phyloP scores from a whole-genome alignment of 2,329 filamentous ascomycete species.

The Fusarium sp. region DNA sequence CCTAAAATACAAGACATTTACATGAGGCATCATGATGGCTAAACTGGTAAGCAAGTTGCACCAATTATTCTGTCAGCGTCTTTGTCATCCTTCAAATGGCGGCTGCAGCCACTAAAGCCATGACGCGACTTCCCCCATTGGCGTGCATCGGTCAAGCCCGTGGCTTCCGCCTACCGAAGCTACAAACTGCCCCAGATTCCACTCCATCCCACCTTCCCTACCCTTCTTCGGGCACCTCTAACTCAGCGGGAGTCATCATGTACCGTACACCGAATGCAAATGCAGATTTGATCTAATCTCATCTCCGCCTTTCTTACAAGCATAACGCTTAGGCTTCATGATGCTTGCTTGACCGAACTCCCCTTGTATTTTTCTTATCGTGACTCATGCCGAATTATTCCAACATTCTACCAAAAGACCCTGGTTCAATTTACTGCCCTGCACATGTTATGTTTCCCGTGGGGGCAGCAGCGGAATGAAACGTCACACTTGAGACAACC shows the following conservation, averaged over 20 bases:
- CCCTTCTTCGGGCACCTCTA: constrained; percentile 1
- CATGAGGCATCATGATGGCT: constrained; percentile 17
- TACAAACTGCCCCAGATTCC: neutral
- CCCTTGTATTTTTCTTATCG: constrained; percentile 8
- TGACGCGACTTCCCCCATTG: constrained; percentile 36
- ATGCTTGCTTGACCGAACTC: constrained; percentile 16
- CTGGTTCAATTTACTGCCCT: neutral
- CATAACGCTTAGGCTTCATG: constrained; percentile 5
- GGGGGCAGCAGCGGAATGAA: constrained; percentile 36
- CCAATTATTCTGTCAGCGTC: constrained; percentile 23
- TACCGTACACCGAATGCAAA: neutral
- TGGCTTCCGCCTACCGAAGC: constrained; percentile 22
- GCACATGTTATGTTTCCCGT: constrained; percentile 16
- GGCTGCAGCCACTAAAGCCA: constrained; percentile 33
- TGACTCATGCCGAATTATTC: constrained; percentile 27
- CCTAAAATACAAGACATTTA: constrained; percentile 37
- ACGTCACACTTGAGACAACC: constrained; percentile 37
- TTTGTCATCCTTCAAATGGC: constrained; percentile 20
- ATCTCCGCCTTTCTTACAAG: constrained; percentile 36
- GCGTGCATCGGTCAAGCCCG: constrained; percentile 45
- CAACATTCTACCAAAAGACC: constrained; percentile 6
- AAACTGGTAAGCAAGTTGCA: constrained; percentile 4
- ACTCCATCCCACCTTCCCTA: neutral
- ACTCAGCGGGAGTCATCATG: neutral
- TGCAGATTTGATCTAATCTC: constrained; percentile 2